Conservation (phyloP, 2,329 filamentous ascomycete genomes). For the Colletotrichum acutatum region DNA sequence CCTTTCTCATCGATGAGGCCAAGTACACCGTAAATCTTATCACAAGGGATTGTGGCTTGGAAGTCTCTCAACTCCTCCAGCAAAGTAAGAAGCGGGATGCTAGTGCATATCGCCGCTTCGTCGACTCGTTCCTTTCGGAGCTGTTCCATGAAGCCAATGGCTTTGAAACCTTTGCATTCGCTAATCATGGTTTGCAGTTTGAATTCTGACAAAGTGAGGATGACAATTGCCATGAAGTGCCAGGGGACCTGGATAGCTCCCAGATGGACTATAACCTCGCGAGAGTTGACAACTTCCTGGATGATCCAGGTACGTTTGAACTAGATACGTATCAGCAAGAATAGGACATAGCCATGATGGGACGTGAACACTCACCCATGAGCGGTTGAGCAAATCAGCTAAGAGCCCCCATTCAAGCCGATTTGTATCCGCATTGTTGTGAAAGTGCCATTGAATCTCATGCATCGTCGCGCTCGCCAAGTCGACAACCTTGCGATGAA, state of each 20-base stretch:
- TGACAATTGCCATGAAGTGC: background rate
- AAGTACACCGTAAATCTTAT: conserved; percentile 25
- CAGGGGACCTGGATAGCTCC: conserved; percentile 7
- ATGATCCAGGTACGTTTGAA: conserved; percentile 34
- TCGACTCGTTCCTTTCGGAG: background rate
- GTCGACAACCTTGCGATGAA: background rate
- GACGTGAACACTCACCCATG: conserved; percentile 4
- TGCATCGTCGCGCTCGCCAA: background rate
- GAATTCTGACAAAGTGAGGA: background rate
- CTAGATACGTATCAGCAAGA: background rate
- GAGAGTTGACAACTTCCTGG: conserved; percentile 30
- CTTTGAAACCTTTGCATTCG: conserved; percentile 23
- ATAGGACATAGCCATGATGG: background rate
- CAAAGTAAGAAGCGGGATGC: background rate
- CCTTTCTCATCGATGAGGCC: background rate
- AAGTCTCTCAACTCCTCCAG: conserved; percentile 27
- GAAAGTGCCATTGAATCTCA: conserved; percentile 9
- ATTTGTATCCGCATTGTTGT: background rate
- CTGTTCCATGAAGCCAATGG: conserved; percentile 4
- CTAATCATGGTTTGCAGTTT: conserved; percentile 3
- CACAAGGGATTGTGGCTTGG: conserved; percentile 12
- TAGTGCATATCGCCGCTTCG: background rate
- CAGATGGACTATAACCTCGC: conserved; percentile 4
- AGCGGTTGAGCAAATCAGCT: conserved; percentile 14
- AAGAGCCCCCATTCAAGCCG: conserved; percentile 20